Conservation (phyloP, 257 asterid genomes). For the Przewalskia tangutica region DNA sequence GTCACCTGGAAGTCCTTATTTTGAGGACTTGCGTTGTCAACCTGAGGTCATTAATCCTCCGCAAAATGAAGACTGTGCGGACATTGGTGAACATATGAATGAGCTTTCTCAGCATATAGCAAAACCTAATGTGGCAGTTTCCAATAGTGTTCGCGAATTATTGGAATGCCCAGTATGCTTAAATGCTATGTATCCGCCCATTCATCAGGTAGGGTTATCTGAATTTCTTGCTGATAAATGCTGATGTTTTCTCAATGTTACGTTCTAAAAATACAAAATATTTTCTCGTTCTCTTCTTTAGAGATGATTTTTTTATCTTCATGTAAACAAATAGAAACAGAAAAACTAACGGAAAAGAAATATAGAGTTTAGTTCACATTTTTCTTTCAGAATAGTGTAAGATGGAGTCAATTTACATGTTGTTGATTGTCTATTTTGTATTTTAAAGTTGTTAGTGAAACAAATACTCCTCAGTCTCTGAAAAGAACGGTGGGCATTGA, state of each 20-base stretch:
- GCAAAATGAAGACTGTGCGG: constrained; percentile 17
- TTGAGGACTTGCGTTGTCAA: constrained; percentile 25
- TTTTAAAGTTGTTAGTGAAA: background rate
- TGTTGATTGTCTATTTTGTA: background rate
- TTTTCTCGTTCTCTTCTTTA: background rate
- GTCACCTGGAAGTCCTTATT: constrained; percentile 22
- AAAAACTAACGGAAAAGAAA: too few species aligned
- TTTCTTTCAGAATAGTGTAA: background rate
- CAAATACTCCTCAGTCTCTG: background rate
- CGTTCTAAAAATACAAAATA: background rate
- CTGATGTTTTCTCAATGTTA: background rate
- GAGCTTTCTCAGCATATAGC: constrained; percentile 10
- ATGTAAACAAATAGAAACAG: background rate
- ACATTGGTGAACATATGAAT: constrained; percentile 20
- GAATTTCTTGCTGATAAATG: background rate
- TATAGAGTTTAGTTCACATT: background rate
- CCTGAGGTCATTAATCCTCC: constrained; percentile 33
- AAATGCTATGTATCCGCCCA: constrained; percentile 56
- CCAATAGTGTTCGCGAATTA: constrained; percentile 29
- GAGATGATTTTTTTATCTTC: background rate
- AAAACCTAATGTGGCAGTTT: constrained; percentile 28
- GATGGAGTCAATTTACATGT: background rate
- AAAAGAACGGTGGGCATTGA: background rate
- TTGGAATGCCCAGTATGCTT: constrained; percentile 56
- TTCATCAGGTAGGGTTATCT: constrained; percentile 28